phyloP scores from a whole-genome alignment of 2,329 filamentous ascomycete species.

The Rosellinia necatrix region DNA sequence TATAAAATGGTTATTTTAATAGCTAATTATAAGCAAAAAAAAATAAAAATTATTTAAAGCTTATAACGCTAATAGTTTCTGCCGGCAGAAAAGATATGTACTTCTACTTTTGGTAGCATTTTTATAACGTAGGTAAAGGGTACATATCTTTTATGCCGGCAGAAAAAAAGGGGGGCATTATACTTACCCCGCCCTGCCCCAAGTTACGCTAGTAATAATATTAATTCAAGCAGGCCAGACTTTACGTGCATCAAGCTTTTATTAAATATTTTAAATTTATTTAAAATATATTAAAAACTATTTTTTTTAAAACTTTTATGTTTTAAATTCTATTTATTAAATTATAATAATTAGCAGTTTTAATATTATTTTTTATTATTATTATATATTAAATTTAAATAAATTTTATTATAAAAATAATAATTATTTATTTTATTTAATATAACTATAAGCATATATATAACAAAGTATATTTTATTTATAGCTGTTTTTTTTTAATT shows the following conservation, averaged over 20 bases:
- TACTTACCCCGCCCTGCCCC: background rate
- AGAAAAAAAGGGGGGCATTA: background rate
- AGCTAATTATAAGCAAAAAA: background rate
- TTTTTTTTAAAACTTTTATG: background rate
- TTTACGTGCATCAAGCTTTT: background rate
- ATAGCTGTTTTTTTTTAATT: background rate
- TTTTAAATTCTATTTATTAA: background rate
- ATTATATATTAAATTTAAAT: background rate
- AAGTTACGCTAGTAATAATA: background rate
- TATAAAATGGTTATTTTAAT: background rate
- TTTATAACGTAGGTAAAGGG: background rate
- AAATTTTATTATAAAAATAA: background rate
- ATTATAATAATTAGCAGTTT: background rate
- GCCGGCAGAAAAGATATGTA: background rate
- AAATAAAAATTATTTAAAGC: background rate
- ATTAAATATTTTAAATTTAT: background rate
- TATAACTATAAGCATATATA: too few relatives aligned
- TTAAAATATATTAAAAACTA: background rate
- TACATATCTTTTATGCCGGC: background rate
- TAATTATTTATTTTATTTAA: background rate
- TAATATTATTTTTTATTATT: background rate
- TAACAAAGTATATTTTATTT: background rate
- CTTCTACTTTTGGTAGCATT: background rate
- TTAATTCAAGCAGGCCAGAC: background rate
- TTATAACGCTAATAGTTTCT: background rate